Base-by-base conservation (phyloP, 2,329 filamentous ascomycete species). In the Alternaria brassicicola region DNA sequence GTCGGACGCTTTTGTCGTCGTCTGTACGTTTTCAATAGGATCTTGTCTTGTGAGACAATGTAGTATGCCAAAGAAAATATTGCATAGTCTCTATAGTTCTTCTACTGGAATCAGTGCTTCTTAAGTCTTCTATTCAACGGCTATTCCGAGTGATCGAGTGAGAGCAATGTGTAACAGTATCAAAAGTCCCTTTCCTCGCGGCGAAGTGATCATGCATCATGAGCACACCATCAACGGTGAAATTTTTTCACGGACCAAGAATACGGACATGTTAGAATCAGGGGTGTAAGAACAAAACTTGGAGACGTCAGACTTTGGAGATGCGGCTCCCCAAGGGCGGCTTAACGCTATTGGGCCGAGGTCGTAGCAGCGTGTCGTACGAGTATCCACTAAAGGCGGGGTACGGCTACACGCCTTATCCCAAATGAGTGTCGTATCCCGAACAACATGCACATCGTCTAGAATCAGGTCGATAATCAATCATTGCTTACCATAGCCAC, bases 381-480 rank as follows among this genome's bases (percentile, higher is more conserved):
- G 48, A n/a, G 54, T 47, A 57, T 42, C 52, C 48, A 46, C 26
- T 25, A 47, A 25, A 39, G 35, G 51, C 33, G 51, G 51, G 51
- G 51, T 54, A 54, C 2, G 13, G 15, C 19, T 38, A 21, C 42
- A 23, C 19, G 17, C 35, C 36, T 35, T 28, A 17, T n/a, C 41
- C 41, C 43, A 47, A 47, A 39, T 25, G 23, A 23, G 31, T 36
- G 21, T 21, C 25, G 43, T 41, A 39, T 46, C 39, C 21, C 50
- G 28, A 36, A 46, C 10, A 31, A 17, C 50, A 30, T 38, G 7
- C 8, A 36, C n/a, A 28, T 30, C 13, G 15, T 46, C 30, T 46
- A 33, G 23, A 52, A 23, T 10, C 30, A 46, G 9, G 17, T 33
- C 12, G 43, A 46, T 43, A 6, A 46, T 23, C 33, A 31, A 46